These are phyloP conservation scores for Zygosaccharomyces bisporus DNA, from an alignment of 805 yeast species.

Conservation along the genomic window DNA sequence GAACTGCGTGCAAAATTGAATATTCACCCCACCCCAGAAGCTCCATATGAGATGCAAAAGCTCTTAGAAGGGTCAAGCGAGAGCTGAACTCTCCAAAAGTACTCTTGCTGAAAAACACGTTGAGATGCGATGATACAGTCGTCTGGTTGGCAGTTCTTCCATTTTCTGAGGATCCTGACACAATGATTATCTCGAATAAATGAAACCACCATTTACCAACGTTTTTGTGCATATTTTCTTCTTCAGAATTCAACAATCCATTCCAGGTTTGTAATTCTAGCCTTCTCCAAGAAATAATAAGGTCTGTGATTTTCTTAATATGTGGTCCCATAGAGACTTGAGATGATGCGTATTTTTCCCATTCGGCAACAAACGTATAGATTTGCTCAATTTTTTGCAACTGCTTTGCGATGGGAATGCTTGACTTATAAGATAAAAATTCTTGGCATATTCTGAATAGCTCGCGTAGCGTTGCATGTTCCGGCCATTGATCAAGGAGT, in stretches of 20 bases:
- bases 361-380: constrained; percentile 76
- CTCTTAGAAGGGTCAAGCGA: constrained; percentile 56
- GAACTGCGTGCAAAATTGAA: constrained; percentile 27
- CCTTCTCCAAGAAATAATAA: constrained; percentile 88
- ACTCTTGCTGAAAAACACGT: constrained; percentile 70
- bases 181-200: constrained; percentile 72
- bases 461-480: constrained; percentile 81
- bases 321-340: constrained; percentile 60
- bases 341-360: constrained; percentile 88
- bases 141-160: constrained; percentile 28
- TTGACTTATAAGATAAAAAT: constrained; percentile 55
- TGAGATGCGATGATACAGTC: constrained; percentile 54
- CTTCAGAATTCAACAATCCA: constrained; percentile 65
- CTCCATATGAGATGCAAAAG: constrained; percentile 57
- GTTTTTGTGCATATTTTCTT: constrained; percentile 41
- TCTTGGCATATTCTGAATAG: constrained; percentile 63
- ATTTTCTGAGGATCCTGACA: constrained; percentile 41
- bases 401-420: constrained; percentile 70
- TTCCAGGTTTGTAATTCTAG: constrained; percentile 86
- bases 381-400: constrained; percentile 84
- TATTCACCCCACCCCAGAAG: constrained; percentile 29
- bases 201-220: constrained; percentile 90
- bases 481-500: constrained; percentile 79
- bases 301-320: constrained; percentile 53
- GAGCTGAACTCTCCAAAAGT: constrained; percentile 67